phyloP scores from a whole-genome alignment of 1,284 basidiomycete genomes.

The Sporisorium reilianum region DNA sequence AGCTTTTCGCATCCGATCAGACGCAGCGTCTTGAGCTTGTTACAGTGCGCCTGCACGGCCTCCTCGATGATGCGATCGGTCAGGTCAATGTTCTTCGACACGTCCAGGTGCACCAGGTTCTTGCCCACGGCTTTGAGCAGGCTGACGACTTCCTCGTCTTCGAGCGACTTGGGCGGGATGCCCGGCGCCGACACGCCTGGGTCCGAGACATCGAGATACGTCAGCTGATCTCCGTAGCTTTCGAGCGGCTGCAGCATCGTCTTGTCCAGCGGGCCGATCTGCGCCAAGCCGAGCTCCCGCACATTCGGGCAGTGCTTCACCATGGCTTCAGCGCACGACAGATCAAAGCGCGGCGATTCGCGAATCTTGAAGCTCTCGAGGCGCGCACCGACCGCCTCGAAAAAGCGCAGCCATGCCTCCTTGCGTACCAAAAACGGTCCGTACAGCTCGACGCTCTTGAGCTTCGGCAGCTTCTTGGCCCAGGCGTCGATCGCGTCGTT shows the following conservation, averaged over 20 bases:
- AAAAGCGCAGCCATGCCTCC: conserved; percentile 82
- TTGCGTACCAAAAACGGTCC: conserved; percentile 88
- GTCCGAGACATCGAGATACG: conserved; percentile 76
- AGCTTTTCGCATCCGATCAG: conserved; percentile 77
- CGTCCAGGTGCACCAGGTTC: conserved; percentile 74
- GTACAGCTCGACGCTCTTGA: conserved; percentile 82
- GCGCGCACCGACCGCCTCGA: conserved; percentile 74
- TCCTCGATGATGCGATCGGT: conserved; percentile 75
- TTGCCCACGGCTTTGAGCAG: conserved; percentile 75
- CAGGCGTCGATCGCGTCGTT: conserved; percentile 78
- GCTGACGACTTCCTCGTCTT: conserved; percentile 75
- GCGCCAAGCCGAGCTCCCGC: conserved; percentile 80
- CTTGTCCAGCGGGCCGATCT: conserved; percentile 76
- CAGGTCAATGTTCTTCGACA: conserved; percentile 77
- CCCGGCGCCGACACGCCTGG: conserved; percentile 71
- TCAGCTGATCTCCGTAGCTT: conserved; percentile 72
- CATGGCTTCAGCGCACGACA: conserved; percentile 78
- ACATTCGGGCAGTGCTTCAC: conserved; percentile 77
- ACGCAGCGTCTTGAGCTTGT: conserved; percentile 74
- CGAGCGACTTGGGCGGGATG: conserved; percentile 70
- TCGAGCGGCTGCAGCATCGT: conserved; percentile 54
- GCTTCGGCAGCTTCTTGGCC: conserved; percentile 76
- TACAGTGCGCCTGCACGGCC: conserved; percentile 76
- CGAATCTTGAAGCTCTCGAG: conserved; percentile 82
- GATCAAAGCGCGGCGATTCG: conserved; percentile 84